These are phyloP conservation scores for Pythium aristosporum DNA, from an alignment of 352 stramenopile species.

Conservation along the genomic window DNA sequence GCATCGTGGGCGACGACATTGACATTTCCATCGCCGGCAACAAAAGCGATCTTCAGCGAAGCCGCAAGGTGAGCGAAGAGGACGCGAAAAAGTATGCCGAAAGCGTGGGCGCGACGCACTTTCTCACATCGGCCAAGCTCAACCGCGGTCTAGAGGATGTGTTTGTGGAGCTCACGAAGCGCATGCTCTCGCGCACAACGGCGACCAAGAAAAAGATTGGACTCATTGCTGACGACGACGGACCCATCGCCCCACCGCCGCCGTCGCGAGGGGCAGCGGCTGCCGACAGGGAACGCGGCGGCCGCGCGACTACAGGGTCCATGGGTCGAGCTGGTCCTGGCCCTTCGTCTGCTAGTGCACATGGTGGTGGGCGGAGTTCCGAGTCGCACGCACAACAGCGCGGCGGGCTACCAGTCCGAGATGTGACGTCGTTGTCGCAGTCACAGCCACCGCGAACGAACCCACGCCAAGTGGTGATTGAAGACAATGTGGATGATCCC, in stretches of 20 bases:
- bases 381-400: conserved; percentile 17
- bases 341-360: neutral
- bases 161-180: conserved; percentile 88
- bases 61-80: conserved; percentile 84
- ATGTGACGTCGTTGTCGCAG: neutral
- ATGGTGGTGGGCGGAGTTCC: conserved; percentile 13
- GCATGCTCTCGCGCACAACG: conserved; percentile 65
- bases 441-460: conserved; percentile 9
- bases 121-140: conserved; percentile 91
- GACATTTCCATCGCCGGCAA: conserved; percentile 92
- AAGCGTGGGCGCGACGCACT: conserved; percentile 86
- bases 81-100: conserved; percentile 85
- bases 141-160: conserved; percentile 90
- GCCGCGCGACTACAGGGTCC: conserved; percentile 12
- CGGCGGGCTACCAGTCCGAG: neutral
- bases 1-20: conserved; percentile 91
- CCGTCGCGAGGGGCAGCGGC: neutral
- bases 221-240: conserved; percentile 80
- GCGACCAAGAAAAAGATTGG: conserved; percentile 80
- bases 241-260: conserved; percentile 35
- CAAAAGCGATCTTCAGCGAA: conserved; percentile 90
- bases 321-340: neutral
- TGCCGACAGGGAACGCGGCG: neutral
- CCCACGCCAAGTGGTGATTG: conserved; percentile 16
- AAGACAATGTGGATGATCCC: conserved; percentile 24